Base-by-base conservation (phyloP, 73 alveolate species). In the Breviolum minutum region DNA sequence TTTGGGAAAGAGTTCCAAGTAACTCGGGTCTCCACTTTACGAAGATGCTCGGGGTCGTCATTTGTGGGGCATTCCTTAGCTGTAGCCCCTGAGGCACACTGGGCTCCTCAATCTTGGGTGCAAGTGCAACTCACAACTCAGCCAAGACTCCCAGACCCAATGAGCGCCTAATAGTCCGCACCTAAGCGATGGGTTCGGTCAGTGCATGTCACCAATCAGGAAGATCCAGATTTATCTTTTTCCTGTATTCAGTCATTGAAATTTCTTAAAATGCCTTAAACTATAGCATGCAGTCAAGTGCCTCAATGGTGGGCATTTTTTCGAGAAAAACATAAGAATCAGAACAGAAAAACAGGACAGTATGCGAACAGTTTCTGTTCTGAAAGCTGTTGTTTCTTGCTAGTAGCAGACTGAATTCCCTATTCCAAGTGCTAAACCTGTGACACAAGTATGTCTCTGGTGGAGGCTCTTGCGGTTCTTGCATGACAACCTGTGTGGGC, bases 31-130 rank as follows among this genome's bases (percentile, higher is more conserved):
- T 48, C 29, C n/a, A 20, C 98, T 27, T 62, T 92, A 6, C 87
- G 86, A 69, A 92, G 90, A 24, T 92, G 98, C 81, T 92, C 98
- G 27, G 98, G 98, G 84, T 92, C 98, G 9, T 92, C 98, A 26
- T 92, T 92, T 14, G 82, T 92, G 27, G 98, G 98, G 48, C 98
- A 92, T 62, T 91, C 97, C 97, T 91, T 29, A 26, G 63, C 81
- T 8, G n/a, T 5, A 16, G 81, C 81, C 10, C 54, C 54, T 40
- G 54, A 3, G 54, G 54, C 54, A 40, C 54, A 40, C 81, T 20
- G 26, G 40, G 19, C 0, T 20, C 26, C 12, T 17, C 81, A 71
- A 30, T 12, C 29, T 11, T 20, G 48, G 19, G 0, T 11, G 10
- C 86, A 27, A 27, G 86, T 10, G 19, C 24, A 62, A 16, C 86